phyloP scores from a whole-genome alignment of 1,139 yeast genomes.

The Geotrichum bryndzae region DNA sequence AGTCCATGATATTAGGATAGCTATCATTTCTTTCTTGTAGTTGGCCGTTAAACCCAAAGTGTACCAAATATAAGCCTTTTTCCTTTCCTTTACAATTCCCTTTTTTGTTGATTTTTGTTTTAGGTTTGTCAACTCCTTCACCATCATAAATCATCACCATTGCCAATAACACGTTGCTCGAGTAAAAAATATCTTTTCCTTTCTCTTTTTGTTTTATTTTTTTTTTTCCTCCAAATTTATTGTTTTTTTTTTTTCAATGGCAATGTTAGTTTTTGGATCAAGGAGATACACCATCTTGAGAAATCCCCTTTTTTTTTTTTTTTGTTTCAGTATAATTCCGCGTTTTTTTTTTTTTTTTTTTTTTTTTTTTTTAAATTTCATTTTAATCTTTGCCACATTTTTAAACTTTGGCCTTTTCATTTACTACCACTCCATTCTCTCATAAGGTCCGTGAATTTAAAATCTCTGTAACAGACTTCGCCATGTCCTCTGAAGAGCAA shows the following conservation, averaged over 20 bases:
- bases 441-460: background rate
- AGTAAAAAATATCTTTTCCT: background rate
- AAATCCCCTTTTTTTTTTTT: background rate
- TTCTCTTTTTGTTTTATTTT: background rate
- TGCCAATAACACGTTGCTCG: background rate
- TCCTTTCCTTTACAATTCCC: background rate
- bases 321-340: background rate
- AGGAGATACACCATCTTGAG: background rate
- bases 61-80: too few relatives aligned
- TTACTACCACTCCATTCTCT: background rate
- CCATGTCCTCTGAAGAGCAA: conserved; percentile 25
- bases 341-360: background rate
- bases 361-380: too few relatives aligned
- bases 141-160: background rate
- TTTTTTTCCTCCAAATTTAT: background rate
- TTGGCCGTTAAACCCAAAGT: too few relatives aligned
- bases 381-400: background rate
- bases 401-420: background rate
- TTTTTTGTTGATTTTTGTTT: background rate
- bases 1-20: too few relatives aligned
- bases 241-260: background rate
- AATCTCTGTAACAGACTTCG: background rate
- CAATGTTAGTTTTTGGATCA: background rate
- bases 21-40: too few relatives aligned
- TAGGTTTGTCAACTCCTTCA: background rate